phyloP scores from a whole-genome alignment of 208 protist genomes.

The Leishmania arabica region DNA sequence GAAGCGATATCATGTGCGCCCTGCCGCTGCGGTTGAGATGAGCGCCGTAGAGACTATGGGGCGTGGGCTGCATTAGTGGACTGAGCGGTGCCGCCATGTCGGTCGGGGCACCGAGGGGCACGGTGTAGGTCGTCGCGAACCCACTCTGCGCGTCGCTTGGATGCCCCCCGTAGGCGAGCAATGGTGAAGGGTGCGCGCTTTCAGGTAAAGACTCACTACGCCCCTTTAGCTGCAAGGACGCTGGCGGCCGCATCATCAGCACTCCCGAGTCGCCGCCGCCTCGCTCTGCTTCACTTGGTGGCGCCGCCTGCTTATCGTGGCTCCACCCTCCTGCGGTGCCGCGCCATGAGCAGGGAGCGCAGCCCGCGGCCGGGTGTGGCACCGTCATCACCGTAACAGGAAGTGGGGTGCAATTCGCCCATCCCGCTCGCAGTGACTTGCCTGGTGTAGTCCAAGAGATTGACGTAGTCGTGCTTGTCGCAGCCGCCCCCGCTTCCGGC shows the following conservation, averaged over 20 bases:
- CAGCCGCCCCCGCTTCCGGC: neutral
- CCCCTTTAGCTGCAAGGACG: neutral
- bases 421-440: neutral
- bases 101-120: neutral
- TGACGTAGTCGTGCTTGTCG: neutral
- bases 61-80: neutral
- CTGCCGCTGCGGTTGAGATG: neutral
- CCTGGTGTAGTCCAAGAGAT: neutral
- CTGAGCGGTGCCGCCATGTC: neutral
- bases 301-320: neutral
- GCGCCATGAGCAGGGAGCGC: neutral
- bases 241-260: neutral
- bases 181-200: neutral
- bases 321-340: neutral
- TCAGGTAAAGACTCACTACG: neutral
- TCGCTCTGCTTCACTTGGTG: neutral
- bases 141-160: neutral
- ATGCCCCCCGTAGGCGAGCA: neutral
- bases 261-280: neutral
- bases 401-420: neutral
- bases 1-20: neutral
- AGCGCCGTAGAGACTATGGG: neutral
- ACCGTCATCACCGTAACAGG: neutral
- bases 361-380: neutral
- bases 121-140: neutral